Conservation (phyloP, 2,329 filamentous ascomycete species). For the Saccharata proteae region DNA sequence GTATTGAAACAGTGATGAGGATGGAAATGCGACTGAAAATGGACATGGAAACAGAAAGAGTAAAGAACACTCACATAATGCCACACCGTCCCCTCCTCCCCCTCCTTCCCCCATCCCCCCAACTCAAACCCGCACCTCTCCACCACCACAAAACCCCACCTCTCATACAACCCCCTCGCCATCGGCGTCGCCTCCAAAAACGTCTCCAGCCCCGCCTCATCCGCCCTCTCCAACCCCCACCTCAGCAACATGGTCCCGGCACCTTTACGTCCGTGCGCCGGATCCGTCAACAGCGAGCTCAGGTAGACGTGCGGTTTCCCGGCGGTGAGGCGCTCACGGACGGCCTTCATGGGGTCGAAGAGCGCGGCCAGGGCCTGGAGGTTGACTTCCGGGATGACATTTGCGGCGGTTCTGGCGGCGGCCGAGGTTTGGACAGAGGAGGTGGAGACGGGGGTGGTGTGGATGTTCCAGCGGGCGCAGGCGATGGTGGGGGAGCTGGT, state of each 20-base stretch:
- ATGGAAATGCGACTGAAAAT: too few relatives aligned
- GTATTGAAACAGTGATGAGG: too few relatives aligned
- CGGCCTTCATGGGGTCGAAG: slow-evolving; percentile 1
- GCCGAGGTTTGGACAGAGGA: slow-evolving; percentile 1
- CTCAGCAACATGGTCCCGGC: slow-evolving; percentile 21
- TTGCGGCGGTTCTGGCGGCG: not conserved
- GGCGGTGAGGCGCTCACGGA: slow-evolving; percentile 1
- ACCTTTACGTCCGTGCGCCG: slow-evolving; percentile 19
- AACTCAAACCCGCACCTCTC: slow-evolving; percentile 19
- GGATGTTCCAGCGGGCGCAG: too few relatives aligned
- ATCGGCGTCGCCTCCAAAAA: slow-evolving; percentile 23
- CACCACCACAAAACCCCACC: slow-evolving; percentile 18
- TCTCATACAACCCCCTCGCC: slow-evolving; percentile 21
- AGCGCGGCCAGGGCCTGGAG: not conserved
- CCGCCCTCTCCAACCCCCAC: slow-evolving; percentile 21
- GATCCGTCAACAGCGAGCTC: slow-evolving; percentile 20
- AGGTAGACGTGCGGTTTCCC: slow-evolving; percentile 9
- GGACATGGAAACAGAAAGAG: too few relatives aligned
- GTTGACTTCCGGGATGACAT: slow-evolving; percentile 4
- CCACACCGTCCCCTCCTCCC: slow-evolving; percentile 15
- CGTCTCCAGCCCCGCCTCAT: slow-evolving; percentile 18
- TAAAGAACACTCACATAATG: slow-evolving; percentile 23
- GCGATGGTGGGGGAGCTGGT: too few relatives aligned
- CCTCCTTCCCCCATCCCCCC: slow-evolving; percentile 17
- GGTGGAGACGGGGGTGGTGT: too few relatives aligned